Percentiles rank a stretch among this genome's conserved stretches.
These are phyloP conservation scores for Xylariaceae sp. DNA, from an alignment of 2,329 filamentous ascomycete species.

Conservation along the genomic window DNA sequence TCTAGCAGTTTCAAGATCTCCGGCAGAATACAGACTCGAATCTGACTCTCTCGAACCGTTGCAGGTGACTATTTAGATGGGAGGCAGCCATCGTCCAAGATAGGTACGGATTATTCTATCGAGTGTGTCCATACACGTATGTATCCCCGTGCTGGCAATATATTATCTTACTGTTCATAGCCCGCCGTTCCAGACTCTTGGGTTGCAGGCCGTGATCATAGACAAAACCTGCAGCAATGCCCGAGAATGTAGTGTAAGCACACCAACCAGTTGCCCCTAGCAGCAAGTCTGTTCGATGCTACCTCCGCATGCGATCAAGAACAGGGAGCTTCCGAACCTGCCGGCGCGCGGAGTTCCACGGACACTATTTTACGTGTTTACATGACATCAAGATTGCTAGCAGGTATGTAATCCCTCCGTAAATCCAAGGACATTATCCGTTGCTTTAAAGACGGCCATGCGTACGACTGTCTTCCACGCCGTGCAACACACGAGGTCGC, in stretches of 20 bases:
- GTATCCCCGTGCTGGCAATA: too few relatives aligned
- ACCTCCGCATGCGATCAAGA: neutral
- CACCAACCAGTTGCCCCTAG: too few relatives aligned
- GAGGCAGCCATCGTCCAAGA: neutral
- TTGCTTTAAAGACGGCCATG: neutral
- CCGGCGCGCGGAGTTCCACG: neutral
- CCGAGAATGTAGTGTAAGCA: neutral
- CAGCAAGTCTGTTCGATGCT: neutral
- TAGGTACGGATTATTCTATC: too few relatives aligned
- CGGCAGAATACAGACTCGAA: neutral
- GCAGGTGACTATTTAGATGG: neutral
- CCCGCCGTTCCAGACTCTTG: neutral
- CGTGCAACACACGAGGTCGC: neutral
- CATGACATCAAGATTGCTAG: neutral
- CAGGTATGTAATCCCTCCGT: neutral
- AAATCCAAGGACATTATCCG: neutral
- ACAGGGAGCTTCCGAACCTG: neutral
- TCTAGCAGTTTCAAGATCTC: neutral
- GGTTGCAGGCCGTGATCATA: neutral
- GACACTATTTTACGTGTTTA: neutral
- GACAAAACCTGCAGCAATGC: slow-evolving; percentile 15
- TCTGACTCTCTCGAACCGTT: too few relatives aligned
- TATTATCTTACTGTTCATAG: too few relatives aligned
- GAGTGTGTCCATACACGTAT: too few relatives aligned
- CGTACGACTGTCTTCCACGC: neutral